Conservation (phyloP, 441 rosid genomes). For the Codiaeum variegatum region DNA sequence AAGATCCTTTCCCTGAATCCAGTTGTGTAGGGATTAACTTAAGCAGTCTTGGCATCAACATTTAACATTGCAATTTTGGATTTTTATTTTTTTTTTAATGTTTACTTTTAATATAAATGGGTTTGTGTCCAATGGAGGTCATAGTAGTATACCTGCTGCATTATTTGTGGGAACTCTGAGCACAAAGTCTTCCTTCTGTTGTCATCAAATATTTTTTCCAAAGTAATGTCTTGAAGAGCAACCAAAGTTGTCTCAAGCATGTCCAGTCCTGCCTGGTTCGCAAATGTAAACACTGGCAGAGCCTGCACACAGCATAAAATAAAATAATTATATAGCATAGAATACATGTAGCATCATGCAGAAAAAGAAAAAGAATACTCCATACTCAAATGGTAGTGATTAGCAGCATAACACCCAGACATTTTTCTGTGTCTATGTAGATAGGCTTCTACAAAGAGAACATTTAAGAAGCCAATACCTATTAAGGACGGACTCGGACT, state of each 20-base stretch:
- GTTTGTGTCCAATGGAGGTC: neutral
- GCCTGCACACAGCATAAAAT: constrained; percentile 41
- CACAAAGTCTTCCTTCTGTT: constrained; percentile 75
- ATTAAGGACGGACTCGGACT: no score
- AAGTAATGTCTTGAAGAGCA: constrained; percentile 81
- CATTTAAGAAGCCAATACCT: neutral
- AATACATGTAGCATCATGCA: neutral
- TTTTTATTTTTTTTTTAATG: no score
- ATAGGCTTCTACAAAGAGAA: neutral
- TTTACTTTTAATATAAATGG: neutral
- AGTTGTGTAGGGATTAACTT: neutral
- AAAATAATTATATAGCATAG: neutral
- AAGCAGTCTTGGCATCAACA: no score
- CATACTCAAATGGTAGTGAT: neutral
- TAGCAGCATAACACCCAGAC: neutral
- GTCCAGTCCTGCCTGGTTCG: constrained; percentile 95
- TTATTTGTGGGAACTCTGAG: constrained; percentile 82
- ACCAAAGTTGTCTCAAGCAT: constrained; percentile 96
- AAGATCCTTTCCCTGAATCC: neutral
- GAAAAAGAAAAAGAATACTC: neutral
- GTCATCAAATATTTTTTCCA: constrained; percentile 95
- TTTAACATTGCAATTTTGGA: no score
- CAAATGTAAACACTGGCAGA: constrained; percentile 82
- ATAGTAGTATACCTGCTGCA: constrained; percentile 67
- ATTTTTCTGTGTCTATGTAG: neutral